Percentiles rank a stretch among this genome's conserved stretches.
Evolutionary conservation across 2,329 filamentous ascomycete genomes (phyloP).

Genomic region (Colletotrichum euphorbiae): DNA sequence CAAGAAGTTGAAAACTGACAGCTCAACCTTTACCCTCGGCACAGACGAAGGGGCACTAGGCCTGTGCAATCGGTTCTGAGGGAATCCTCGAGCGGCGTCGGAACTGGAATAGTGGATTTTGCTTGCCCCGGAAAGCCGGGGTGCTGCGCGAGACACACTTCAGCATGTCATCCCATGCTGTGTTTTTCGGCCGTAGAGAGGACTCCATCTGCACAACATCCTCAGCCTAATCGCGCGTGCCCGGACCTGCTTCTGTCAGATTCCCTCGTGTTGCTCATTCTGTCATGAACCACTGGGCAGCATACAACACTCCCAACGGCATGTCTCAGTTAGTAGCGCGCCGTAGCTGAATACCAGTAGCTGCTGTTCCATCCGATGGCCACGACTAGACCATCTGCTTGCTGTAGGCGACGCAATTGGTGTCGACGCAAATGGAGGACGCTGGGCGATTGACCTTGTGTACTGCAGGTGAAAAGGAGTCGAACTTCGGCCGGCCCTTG

Average conservation of each 20-base stretch:
- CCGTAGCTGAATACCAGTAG: background rate
- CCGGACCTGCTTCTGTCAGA: conserved; percentile 20
- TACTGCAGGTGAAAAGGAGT: conserved; percentile 35
- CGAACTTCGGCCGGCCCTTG: conserved; percentile 23
- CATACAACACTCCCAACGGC: background rate
- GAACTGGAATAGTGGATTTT: conserved; percentile 20
- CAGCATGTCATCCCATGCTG: conserved; percentile 15
- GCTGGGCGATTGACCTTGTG: background rate
- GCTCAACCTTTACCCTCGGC: conserved; percentile 17
- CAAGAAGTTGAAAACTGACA: conserved; percentile 35
- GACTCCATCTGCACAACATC: conserved; percentile 37
- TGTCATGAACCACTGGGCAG: background rate
- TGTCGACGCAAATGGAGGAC: background rate
- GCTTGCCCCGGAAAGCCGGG: conserved; percentile 23
- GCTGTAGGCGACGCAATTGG: background rate
- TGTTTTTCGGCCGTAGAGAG: conserved; percentile 15
- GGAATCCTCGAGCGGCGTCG: conserved; percentile 21
- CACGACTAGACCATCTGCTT: background rate
- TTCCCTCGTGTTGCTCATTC: conserved; percentile 15
- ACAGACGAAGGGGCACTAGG: conserved; percentile 1
- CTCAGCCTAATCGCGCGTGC: conserved; percentile 17
- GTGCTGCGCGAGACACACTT: conserved; percentile 19
- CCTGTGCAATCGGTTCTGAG: conserved; percentile 4
- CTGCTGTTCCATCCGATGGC: background rate
- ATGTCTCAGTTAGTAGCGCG: background rate